Evolutionary conservation across 2,329 filamentous ascomycete species (phyloP).

Genomic region (Pseudogymnoascus verrucosus): DNA sequence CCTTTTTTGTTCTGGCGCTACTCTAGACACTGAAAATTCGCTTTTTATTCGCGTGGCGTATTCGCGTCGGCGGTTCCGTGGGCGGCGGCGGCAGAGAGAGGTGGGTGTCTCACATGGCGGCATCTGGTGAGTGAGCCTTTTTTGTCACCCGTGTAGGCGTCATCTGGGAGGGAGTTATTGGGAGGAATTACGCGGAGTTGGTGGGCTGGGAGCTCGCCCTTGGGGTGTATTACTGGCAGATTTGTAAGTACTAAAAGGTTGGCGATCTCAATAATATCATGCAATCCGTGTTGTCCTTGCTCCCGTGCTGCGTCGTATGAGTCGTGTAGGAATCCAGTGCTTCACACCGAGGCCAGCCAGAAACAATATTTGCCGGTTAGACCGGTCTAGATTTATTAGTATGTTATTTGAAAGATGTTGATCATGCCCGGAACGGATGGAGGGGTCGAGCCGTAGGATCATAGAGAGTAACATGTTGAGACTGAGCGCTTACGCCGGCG

Average conservation of each 20-base stretch:
- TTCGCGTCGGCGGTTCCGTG: background rate
- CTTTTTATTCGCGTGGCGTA: background rate
- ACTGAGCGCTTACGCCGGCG: background rate
- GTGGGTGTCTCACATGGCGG: background rate
- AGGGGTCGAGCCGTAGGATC: background rate
- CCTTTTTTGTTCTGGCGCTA: background rate
- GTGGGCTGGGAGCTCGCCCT: background rate
- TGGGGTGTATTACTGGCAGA: background rate
- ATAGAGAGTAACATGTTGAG: background rate
- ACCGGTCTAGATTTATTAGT: background rate
- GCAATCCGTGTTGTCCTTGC: slow-evolving; percentile 1
- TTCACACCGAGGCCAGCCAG: background rate
- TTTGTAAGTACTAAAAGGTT: slow-evolving; percentile 9
- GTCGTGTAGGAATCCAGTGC: slow-evolving; percentile 1
- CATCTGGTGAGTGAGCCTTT: slow-evolving; percentile 7
- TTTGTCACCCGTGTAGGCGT: slow-evolving; percentile 5
- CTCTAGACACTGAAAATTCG: background rate
- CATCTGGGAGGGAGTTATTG: background rate
- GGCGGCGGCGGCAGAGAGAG: background rate
- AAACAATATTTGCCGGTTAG: background rate
- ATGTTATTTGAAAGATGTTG: background rate
- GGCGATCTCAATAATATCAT: slow-evolving; percentile 7
- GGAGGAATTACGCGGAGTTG: background rate
- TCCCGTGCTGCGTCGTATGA: background rate
- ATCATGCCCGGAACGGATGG: background rate